Evolutionary conservation across 495 filamentous ascomycete species (phyloP), one percentile per base, ranked within the genome.

Genomic region (Penicillium canescens): DNA sequence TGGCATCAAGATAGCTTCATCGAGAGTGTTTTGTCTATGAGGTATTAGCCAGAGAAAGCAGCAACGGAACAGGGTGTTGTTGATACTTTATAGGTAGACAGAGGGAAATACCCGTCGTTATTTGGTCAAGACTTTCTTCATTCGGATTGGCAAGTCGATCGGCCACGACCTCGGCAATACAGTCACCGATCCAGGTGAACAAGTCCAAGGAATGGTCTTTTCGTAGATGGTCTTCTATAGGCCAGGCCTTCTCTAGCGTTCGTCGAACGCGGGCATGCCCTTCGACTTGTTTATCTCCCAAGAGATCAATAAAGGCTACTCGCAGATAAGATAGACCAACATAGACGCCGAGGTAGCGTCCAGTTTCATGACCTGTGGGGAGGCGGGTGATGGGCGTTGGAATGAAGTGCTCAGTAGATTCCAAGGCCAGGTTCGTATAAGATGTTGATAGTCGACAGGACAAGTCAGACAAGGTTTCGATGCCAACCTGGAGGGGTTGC

Each of bases 31-130:
- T 74, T 92, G 89, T 45, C 88, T 90, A 56, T 11, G 18, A 18
- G 46, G 42, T 14, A 23, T 59, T 42, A 51, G 11, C 34, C 39
- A 11, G 6, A 14, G 16, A 26, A 34, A 12, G 38, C 7, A 1
- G 12, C 13, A 52, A 18, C 14, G 20, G 28, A 20, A 24, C 24
- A 24, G 11, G 26, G 18, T 33, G 24, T 46, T 24, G 41, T 46
- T 24, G 41, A 57, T 80, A 90, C 87, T 82, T 80, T 78, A 91
- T 89, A 23, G 89, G 88, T 57, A 92, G 90, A 63, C 85, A 88
- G 57, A 91, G 92, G 13, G 89, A 89, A 36, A 92, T 85, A 1
- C 89, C 89, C 66, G 88, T 78, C 9, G 80, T 78, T 45, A 91
- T 64, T 56, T 81, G 79, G n/a, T 74, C 65, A 4, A 68, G 65